Evolutionary conservation across 768 basidiomycete species (phyloP), one percentile per base, ranked within the genome.

Genomic region (Russula sp.): DNA sequence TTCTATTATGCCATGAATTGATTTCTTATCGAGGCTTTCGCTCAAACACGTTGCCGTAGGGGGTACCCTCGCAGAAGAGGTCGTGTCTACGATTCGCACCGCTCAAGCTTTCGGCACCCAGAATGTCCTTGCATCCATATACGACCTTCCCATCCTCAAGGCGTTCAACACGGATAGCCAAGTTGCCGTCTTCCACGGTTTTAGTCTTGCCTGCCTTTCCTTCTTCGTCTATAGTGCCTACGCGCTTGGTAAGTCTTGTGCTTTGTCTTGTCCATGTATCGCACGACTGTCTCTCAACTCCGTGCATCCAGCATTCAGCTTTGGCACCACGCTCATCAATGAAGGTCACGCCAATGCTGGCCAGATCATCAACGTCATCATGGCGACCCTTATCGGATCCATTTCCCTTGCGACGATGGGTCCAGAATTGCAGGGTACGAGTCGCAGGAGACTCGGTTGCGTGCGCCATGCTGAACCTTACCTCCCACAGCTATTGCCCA

Each of bases 71-170:
- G 92, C 93, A 0, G 94, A 97, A 75, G 94, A 96, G 71, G 91
- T 91, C 66, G 88, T 97, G 59, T 88, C 91, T 2, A 88, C 88
- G 49, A 76, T 97, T 61, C 85, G 94, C 20, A 94, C 91, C 1
- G 84, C 90, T 6, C 90, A 95, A 65, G 94, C 94, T 0, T 97
- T 97, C 66, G 91, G 91, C 44, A 87, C 85, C 0, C 89, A 92
- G 72, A 75, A 71, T 4, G 79, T 77, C 34, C 77, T 98, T 45
- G 70, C 83, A 1, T 65, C 67, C 9, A 73, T 90, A 31, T 98
- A 95, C 72, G 81, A 91, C 69, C 62, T 47, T 1, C 78, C 83
- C 62, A 79, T 91, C 65, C 74, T 77, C n/a, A 68, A 77, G 59
- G 82, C 89, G 9, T 75, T 77, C 45, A 49, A 57, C 1, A 75